A percentile compares a stretch with the other conserved stretches of the same genome.
phyloP scores from a whole-genome alignment of 768 basidiomycete species.

The Collybia sp. region DNA sequence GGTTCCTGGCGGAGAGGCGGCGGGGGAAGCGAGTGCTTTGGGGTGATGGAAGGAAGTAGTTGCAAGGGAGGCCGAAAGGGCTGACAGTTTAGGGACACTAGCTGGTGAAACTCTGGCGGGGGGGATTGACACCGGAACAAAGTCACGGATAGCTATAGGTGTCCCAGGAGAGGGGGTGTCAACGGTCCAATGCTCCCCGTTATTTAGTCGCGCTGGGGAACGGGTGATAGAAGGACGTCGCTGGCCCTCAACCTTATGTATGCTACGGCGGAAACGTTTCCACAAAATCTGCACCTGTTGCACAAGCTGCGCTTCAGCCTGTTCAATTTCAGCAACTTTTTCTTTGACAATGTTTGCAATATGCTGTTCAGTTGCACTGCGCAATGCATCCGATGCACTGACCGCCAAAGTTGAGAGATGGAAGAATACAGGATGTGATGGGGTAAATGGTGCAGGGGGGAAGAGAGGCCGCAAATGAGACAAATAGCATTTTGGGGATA shows the following conservation, averaged over 20 bases:
- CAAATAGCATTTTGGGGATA: constrained; percentile 35
- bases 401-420: constrained; percentile 59
- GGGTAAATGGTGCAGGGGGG: constrained; percentile 72
- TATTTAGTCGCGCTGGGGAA: constrained; percentile 12
- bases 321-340: constrained; percentile 54
- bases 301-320: constrained; percentile 47
- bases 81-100: constrained; percentile 42
- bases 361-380: constrained; percentile 54
- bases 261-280: constrained; percentile 47
- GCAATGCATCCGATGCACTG: constrained; percentile 47
- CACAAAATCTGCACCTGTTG: constrained; percentile 60
- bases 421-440: constrained; percentile 66
- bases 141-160: constrained; percentile 44
- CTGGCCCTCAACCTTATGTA: constrained; percentile 39
- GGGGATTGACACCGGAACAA: constrained; percentile 45
- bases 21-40: constrained; percentile 19
- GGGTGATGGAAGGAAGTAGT: constrained; percentile 55
- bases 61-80: constrained; percentile 67
- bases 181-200: constrained; percentile 6
- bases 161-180: constrained; percentile 14
- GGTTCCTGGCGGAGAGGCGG: constrained; percentile 9
- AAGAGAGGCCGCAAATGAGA: constrained; percentile 57
- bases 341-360: constrained; percentile 46
- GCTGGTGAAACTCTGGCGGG: constrained; percentile 32
- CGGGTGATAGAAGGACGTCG: constrained; percentile 12